Evolutionary conservation across 495 filamentous ascomycete species (phyloP).

Genomic region (Trichoderma orchidacearum): DNA sequence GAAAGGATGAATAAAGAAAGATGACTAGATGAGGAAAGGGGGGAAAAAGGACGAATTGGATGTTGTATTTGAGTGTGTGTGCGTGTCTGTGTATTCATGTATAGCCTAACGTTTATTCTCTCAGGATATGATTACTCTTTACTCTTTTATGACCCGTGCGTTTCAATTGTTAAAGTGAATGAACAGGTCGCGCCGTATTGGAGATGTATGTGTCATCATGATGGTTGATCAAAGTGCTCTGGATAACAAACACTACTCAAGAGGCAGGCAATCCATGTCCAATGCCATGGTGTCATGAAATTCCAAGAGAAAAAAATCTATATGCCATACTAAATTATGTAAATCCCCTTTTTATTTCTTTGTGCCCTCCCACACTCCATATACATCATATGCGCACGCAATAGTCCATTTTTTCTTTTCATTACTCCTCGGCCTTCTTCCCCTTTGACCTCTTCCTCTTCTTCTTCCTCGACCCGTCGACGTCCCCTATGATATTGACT

Average conservation of each 20-base stretch:
- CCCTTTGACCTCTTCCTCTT: slow-evolving; percentile 32
- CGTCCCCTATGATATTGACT: slow-evolving; percentile 8
- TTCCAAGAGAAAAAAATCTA: too few relatives aligned
- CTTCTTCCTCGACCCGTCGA: slow-evolving; percentile 23
- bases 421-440: slow-evolving; percentile 10
- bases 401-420: background rate
- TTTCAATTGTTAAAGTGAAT: too few relatives aligned
- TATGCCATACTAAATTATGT: too few relatives aligned
- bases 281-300: too few relatives aligned
- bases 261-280: too few relatives aligned
- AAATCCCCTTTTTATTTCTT: too few relatives aligned
- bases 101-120: background rate
- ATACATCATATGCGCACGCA: too few relatives aligned
- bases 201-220: background rate
- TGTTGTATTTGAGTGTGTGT: background rate
- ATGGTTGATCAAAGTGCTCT: too few relatives aligned
- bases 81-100: too few relatives aligned
- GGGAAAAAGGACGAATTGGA: background rate
- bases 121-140: background rate
- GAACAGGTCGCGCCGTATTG: too few relatives aligned
- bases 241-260: too few relatives aligned
- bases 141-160: background rate
- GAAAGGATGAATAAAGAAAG: background rate
- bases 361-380: too few relatives aligned
- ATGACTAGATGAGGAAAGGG: background rate